Base-by-base conservation (phyloP, 768 basidiomycete species). In the Daedaleopsis nitida region DNA sequence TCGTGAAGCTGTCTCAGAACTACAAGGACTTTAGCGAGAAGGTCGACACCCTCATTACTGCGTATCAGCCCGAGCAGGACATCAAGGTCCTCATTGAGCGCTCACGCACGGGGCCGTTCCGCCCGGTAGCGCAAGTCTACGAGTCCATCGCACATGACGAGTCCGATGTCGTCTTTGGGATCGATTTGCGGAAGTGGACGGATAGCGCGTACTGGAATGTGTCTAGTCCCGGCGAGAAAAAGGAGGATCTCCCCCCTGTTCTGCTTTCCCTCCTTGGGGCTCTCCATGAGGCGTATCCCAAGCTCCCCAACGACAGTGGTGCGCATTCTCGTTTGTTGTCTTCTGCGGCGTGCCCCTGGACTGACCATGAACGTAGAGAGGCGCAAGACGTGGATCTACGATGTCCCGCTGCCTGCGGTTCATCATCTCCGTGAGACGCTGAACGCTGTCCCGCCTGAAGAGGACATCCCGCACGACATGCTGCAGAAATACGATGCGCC, bases 371-470 rank as follows among this genome's bases (percentile, higher is more conserved):
- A 7, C 38, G 5, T 70, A 87, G 95, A 96, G 72, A 89, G 86
- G 70, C 86, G 96, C 60, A 94, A 89, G 77, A 78, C 88, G 4
- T 98, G 96, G 96, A 92, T 98, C 56, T 98, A 97, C 74, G 94
- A 98, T 67, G 91, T 92, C 4, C 94, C 95, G 1, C 81, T 98
- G 7, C 79, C 86, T 1, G 85, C 86, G 24, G 83, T 91, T 16
- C 96, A 98, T 68, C 89, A 89, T 60, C 85, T 98, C 34, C 87
- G 96, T 58, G 92, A 94, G 74, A 81, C 81, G 6, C 78, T 98
- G 55, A 96, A 97, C 70, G 84, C 81, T 11, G 75, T 91, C n/a
- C 87, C 83, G 8, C 72, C 81, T 53, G 81, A 76, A 60, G 73
- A 79, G 34, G 77, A 80, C 47, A 77, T 85, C 34, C 75, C 83